phyloP scores from a whole-genome alignment of 805 yeast genomes.

The Ogataea angusta region DNA sequence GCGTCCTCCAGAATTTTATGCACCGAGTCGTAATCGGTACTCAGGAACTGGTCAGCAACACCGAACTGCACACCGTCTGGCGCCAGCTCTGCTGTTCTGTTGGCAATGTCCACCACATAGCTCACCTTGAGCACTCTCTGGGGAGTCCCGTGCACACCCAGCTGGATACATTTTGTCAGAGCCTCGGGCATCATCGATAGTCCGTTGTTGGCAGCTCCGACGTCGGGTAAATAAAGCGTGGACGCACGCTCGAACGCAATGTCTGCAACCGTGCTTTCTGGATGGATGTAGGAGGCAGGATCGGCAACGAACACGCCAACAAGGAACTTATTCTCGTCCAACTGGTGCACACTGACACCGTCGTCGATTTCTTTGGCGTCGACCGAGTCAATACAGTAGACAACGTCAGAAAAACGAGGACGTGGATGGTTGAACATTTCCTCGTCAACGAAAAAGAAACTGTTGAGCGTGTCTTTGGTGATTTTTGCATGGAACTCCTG shows the following conservation, averaged over 20 bases:
- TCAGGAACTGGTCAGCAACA: conserved; percentile 42
- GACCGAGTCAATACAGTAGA: conserved; percentile 80
- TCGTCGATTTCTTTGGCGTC: conserved; percentile 91
- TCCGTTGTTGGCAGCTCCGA: conserved; percentile 34
- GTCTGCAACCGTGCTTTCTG: conserved; percentile 37
- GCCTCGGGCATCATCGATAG: conserved; percentile 68
- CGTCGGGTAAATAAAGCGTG: conserved; percentile 66
- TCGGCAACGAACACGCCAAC: conserved; percentile 81
- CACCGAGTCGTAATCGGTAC: conserved; percentile 63
- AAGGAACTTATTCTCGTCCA: conserved; percentile 33
- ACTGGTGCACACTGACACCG: conserved; percentile 62
- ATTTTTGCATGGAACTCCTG: conserved; percentile 38
- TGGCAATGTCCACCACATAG: conserved; percentile 29
- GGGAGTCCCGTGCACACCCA: conserved; percentile 44
- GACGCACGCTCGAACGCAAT: conserved; percentile 59
- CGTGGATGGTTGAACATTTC: conserved; percentile 23
- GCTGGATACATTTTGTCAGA: conserved; percentile 41
- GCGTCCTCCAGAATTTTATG: conserved; percentile 43
- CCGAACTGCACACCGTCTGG: conserved; percentile 38
- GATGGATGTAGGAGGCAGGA: conserved; percentile 65
- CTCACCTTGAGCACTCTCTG: conserved; percentile 46
- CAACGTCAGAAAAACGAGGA: conserved; percentile 41
- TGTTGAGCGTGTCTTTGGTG: conserved; percentile 17
- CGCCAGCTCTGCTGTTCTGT: conserved; percentile 16
- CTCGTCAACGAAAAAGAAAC: conserved; percentile 21